These are phyloP conservation scores for Fennellomyces sp. DNA, from an alignment of 371 early-diverging fungal species.

Conservation along the genomic window DNA sequence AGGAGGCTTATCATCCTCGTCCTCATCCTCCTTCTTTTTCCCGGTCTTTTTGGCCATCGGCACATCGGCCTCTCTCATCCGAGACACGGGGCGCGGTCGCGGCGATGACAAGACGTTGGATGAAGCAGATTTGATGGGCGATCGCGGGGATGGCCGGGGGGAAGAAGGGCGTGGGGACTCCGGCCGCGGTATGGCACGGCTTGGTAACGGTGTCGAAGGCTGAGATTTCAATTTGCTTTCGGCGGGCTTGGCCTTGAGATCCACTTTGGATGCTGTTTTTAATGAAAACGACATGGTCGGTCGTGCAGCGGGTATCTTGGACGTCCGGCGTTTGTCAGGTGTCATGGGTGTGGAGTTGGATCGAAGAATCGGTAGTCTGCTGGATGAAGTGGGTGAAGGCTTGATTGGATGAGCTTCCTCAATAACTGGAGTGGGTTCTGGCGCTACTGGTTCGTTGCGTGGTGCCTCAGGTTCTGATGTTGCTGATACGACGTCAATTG, in stretches of 20 bases:
- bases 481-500: too few relatives aligned
- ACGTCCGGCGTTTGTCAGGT: neutral
- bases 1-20: conserved; percentile 30
- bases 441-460: too few relatives aligned
- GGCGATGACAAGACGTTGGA: neutral
- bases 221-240: neutral
- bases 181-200: neutral
- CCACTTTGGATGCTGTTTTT: neutral
- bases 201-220: neutral
- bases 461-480: too few relatives aligned
- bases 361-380: conserved; percentile 6
- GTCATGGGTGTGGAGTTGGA: conserved; percentile 1
- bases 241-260: neutral
- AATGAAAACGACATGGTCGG: neutral
- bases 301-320: neutral
- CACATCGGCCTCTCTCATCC: conserved; percentile 12
- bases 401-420: conserved; percentile 1
- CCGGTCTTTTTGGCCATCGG: conserved; percentile 6
- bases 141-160: neutral
- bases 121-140: neutral
- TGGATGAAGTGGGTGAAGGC: conserved; percentile 1
- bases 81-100: neutral
- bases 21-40: conserved; percentile 3
- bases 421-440: neutral
- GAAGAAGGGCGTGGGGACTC: neutral